Percentiles rank a stretch among this genome's conserved stretches.
phyloP scores from a whole-genome alignment of 2,329 filamentous ascomycete species.

The Aspergillus spinulosporus region DNA sequence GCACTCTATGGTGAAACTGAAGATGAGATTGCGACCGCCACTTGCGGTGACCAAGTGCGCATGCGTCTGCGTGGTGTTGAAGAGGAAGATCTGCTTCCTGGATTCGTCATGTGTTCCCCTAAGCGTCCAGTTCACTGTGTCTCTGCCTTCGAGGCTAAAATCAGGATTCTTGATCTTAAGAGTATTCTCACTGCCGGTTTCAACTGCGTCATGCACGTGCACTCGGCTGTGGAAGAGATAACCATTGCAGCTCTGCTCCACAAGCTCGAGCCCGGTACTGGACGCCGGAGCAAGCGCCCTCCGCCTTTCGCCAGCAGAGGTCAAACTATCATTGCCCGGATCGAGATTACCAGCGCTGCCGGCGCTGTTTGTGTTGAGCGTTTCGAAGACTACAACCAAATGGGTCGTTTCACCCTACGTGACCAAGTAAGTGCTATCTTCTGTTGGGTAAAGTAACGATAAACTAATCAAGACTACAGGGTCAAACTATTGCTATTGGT shows the following conservation, averaged over 20 bases:
- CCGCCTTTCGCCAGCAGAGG: constrained; percentile 83
- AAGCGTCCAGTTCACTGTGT: constrained; percentile 94
- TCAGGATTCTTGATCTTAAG: constrained; percentile 91
- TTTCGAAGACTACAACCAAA: constrained; percentile 94
- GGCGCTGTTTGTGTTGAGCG: constrained; percentile 88
- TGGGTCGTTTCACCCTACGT: constrained; percentile 85
- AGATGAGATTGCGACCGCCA: constrained; percentile 78
- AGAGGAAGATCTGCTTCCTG: constrained; percentile 93
- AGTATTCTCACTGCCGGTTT: constrained; percentile 91
- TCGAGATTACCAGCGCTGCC: constrained; percentile 82
- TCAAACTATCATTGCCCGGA: constrained; percentile 84
- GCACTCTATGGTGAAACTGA: constrained; percentile 94
- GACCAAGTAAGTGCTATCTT: constrained; percentile 65
- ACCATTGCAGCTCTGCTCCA: constrained; percentile 86
- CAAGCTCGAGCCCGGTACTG: constrained; percentile 92
- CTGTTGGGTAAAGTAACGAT: not conserved
- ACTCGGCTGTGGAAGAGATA: constrained; percentile 96
- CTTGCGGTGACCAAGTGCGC: constrained; percentile 93
- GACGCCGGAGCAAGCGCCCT: constrained; percentile 86
- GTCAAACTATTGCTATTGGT: constrained; percentile 98
- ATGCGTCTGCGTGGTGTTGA: constrained; percentile 90
- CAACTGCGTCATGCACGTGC: constrained; percentile 96
- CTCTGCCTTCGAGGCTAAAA: constrained; percentile 87
- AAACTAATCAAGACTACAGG: constrained; percentile 53
- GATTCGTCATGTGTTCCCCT: constrained; percentile 93